Evolutionary conservation across 805 yeast species (phyloP).

Genomic region (Isabelozyma heimii): DNA sequence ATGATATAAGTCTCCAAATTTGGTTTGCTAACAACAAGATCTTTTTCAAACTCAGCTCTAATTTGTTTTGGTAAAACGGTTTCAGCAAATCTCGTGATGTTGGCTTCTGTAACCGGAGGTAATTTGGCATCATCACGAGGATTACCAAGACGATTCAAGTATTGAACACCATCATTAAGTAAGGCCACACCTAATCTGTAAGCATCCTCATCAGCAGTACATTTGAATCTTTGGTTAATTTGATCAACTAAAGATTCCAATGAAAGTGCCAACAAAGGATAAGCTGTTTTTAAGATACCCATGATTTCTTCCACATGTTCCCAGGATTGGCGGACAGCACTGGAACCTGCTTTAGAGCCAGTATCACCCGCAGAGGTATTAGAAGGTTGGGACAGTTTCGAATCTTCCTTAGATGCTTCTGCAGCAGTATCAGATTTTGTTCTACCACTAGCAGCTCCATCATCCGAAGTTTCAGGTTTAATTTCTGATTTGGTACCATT

Average conservation of each 20-base stretch:
- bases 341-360: conserved; percentile 2
- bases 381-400: neutral
- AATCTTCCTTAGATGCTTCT: conserved; percentile 2
- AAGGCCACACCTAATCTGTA: conserved; percentile 90
- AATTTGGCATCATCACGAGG: conserved; percentile 86
- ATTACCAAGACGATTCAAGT: conserved; percentile 77
- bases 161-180: conserved; percentile 89
- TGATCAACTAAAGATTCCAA: conserved; percentile 95
- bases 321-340: conserved; percentile 73
- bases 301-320: conserved; percentile 88
- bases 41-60: conserved; percentile 86
- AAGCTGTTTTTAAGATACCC: conserved; percentile 94
- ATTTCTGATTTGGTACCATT: neutral
- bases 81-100: conserved; percentile 85
- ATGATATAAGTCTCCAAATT: conserved; percentile 82
- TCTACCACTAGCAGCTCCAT: neutral
- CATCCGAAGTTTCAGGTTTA: neutral
- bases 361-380: conserved; percentile 1
- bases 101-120: conserved; percentile 89
- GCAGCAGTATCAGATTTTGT: conserved; percentile 1
- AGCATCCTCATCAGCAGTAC: conserved; percentile 93
- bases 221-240: conserved; percentile 87
- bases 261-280: conserved; percentile 88
- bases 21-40: conserved; percentile 83
- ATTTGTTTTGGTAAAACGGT: conserved; percentile 87